A percentile compares a stretch with the other conserved stretches of the same genome.
Evolutionary conservation across 2,329 filamentous ascomycete genomes (phyloP).

Genomic region (Colletotrichum liaoningense): DNA sequence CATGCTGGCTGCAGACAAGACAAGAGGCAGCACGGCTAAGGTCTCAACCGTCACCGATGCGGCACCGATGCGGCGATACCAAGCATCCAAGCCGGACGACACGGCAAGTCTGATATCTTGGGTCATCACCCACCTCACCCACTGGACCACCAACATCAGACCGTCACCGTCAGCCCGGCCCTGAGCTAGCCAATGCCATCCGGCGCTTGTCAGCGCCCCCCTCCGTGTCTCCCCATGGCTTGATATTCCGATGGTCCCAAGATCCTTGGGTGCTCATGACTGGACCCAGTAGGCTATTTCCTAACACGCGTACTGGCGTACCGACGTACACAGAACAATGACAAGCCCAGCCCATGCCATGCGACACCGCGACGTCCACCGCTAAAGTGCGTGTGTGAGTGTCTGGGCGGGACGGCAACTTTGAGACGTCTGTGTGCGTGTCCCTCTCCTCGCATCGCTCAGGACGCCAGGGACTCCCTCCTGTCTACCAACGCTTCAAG

Average conservation of each 20-base stretch:
- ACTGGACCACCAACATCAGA: background rate
- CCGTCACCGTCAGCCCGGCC: background rate
- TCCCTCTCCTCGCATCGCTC: background rate
- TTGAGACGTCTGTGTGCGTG: conserved; percentile 3
- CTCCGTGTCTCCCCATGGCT: background rate
- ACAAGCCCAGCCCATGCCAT: background rate
- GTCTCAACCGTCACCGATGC: background rate
- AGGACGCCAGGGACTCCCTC: background rate
- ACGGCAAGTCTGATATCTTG: conserved; percentile 9
- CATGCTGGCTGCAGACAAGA: background rate
- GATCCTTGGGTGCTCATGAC: background rate
- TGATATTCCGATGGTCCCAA: background rate
- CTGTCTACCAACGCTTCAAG: background rate
- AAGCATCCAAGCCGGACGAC: conserved; percentile 18
- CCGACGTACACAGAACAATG: background rate
- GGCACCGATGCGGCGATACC: conserved; percentile 3
- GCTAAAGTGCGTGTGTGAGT: background rate
- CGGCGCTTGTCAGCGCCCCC: background rate
- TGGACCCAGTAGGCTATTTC: conserved; percentile 14
- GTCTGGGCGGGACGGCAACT: background rate
- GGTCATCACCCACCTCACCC: background rate
- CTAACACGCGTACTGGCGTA: background rate
- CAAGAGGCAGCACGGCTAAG: background rate
- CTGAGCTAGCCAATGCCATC: background rate
- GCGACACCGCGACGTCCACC: background rate